Percentiles rank a stretch among this genome's conserved stretches.
Conservation (phyloP, 352 stramenopile species). For the Globisporangium camurandrum region DNA sequence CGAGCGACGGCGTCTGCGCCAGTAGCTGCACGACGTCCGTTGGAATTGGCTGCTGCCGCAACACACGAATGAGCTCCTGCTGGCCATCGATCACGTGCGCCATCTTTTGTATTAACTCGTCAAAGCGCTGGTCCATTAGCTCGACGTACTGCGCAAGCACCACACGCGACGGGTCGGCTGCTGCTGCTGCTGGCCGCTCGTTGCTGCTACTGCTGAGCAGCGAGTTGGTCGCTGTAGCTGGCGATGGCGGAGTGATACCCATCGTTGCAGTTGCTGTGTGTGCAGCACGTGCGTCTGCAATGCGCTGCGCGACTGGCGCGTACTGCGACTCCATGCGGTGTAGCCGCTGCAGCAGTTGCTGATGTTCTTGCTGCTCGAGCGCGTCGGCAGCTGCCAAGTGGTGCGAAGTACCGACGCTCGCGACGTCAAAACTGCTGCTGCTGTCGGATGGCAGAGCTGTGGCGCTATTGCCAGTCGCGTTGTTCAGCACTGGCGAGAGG, state of each 20-base stretch:
- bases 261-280: not conserved
- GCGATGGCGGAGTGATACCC: too few species aligned
- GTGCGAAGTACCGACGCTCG: not conserved
- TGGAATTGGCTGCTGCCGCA: conserved; percentile 31
- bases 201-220: too few species aligned
- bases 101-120: conserved; percentile 72
- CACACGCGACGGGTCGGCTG: conserved; percentile 22
- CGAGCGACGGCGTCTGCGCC: conserved; percentile 21
- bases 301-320: not conserved
- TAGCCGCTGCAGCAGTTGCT: not conserved
- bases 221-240: too few species aligned
- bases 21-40: conserved; percentile 8
- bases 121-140: conserved; percentile 63
- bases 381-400: not conserved
- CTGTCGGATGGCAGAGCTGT: not conserved
- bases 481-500: not conserved
- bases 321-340: conserved; percentile 4
- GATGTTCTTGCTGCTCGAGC: not conserved
- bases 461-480: too few species aligned
- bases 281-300: not conserved
- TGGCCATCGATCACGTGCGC: conserved; percentile 69
- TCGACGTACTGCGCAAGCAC: conserved; percentile 47
- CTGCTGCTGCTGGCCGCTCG: not conserved
- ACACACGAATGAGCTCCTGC: conserved; percentile 52
- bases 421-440: not conserved